Base-by-base conservation (phyloP, 352 stramenopile species). In the Globisporangium iwayamae region DNA sequence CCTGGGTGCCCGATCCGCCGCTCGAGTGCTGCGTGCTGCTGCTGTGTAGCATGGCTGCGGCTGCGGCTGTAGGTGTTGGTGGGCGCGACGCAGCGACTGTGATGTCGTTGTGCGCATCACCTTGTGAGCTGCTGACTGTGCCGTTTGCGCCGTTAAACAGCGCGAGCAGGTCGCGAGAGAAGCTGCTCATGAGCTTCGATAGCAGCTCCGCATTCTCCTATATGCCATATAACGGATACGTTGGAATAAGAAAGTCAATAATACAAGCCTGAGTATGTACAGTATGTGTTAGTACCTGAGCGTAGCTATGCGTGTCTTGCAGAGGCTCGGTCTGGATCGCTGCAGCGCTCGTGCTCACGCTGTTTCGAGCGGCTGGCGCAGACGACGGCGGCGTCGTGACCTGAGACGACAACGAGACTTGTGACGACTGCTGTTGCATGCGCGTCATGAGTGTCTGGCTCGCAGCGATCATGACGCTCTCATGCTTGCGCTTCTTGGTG, bases 401-500 rank as follows among this genome's bases (percentile, higher is more conserved):
- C 50, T 60, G 48, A 9, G 43, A 48, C n/a, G 60, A 58, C 10
- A 32, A 45, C 10, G 46, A 45, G 36, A 60, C 39, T 74, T 70
- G 20, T 72, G 68, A 34, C 67, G 48, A 63, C 22, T 73, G 60
- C 5, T 73, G 71, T 43, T 41, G 62, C 25, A 66, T 66, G 4
- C 32, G 60, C 36, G 53, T 48, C 65, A 57, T 73, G 20, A 74
- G 60, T 47, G 71, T 75, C 62, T 91, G 85, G 52, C 79, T 91
- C 11, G 79, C 72, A 1, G 73, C 76, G 10, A 85, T 58, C 43
- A 77, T 47, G 20, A 77, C 73, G 39, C 65, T 83, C 46, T 79
- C 72, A 10, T 90, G 79, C 39, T 87, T 87, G 60, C 83, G 81
- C 39, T 81, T 76, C 66, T 83, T 86, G 47, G 74, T 87, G 13